Base-by-base conservation (phyloP, 768 basidiomycete genomes). In the Trametes meyenii region DNA sequence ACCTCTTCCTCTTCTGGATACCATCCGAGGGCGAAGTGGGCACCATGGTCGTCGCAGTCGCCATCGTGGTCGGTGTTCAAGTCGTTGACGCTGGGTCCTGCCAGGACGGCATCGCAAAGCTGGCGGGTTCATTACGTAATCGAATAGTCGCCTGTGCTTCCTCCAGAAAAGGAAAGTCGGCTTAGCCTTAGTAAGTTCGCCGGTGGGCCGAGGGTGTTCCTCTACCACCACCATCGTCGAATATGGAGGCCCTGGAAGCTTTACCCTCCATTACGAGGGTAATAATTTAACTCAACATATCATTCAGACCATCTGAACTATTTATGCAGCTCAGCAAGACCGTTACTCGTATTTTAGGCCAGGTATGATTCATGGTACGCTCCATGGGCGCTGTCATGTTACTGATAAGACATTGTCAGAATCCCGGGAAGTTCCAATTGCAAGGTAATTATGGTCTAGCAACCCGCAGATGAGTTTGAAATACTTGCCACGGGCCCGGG, bases 371-470 rank as follows among this genome's bases (percentile, higher is more conserved):
- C 19, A 26, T 21, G 26, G n/a, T 19, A 35, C 12, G 8, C 42
- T 8, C 17, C 26, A 24, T 57, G 8, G 26, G 45, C 19, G 19
- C 10, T 2, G 19, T 8, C 29, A 40, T 42, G 55, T 50, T n/a
- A 53, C 26, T 46, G 8, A 46, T 8, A 12, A 50, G 24, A 40
- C 48, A 51, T 48, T 23, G 10, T 23, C 66, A 94, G 90, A 96
- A 96, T 69, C 92, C 94, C 8, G 89, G 93, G 3, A 87, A 90
- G 67, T 94, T 92, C 71, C 94, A 93, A 0, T 78, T 96, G 0
- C 92, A 95, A 79, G 94, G 92, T 88, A 42, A 5, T 46, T 48
- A 24, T 5, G 11, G 19, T 12, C 17, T n/a, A n/a, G n/a, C n/a
- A n/a, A n/a, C n/a, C n/a, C n/a, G n/a, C n/a, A n/a, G n/a, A n/a